phyloP scores from a whole-genome alignment of 1,284 basidiomycete genomes.

The Ganoderma resinaceum region DNA sequence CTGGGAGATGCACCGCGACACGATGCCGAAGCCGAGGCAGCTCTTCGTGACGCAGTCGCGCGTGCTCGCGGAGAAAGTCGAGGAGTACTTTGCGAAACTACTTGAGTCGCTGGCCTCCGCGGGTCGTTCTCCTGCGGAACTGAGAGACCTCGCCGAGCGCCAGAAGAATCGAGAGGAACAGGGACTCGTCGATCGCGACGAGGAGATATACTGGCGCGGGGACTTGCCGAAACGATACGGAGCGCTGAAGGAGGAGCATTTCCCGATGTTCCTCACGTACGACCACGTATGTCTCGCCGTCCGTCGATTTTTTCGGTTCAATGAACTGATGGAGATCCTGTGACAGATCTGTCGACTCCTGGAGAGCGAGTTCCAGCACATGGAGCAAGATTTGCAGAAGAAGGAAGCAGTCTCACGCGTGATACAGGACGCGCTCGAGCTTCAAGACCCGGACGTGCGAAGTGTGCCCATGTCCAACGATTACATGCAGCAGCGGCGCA shows the following conservation, averaged over 20 bases:
- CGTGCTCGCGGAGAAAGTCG: constrained; percentile 68
- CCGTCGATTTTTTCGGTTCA: neutral
- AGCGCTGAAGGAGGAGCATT: constrained; percentile 64
- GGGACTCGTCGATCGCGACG: constrained; percentile 55
- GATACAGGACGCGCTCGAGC: constrained; percentile 15
- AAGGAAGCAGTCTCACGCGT: constrained; percentile 9
- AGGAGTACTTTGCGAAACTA: constrained; percentile 68
- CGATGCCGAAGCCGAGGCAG: constrained; percentile 55
- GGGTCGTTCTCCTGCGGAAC: constrained; percentile 46
- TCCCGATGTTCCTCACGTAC: constrained; percentile 75
- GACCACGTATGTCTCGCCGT: constrained; percentile 54
- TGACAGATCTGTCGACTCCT: constrained; percentile 27
- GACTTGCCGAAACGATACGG: constrained; percentile 66
- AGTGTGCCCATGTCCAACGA: constrained; percentile 31
- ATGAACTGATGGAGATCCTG: neutral
- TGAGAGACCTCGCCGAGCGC: constrained; percentile 38
- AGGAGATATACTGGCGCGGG: constrained; percentile 50
- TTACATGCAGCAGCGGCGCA: constrained; percentile 36
- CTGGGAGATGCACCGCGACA: constrained; percentile 46
- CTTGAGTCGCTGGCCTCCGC: constrained; percentile 53
- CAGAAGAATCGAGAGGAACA: constrained; percentile 39
- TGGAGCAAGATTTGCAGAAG: constrained; percentile 3
- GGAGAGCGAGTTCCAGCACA: constrained; percentile 29
- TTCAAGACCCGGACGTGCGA: constrained; percentile 6
- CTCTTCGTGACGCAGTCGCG: constrained; percentile 77